A percentile compares a stretch with the other conserved stretches of the same genome.
Evolutionary conservation across 352 stramenopile species (phyloP).

Genomic region (Globisporangium spiculum): DNA sequence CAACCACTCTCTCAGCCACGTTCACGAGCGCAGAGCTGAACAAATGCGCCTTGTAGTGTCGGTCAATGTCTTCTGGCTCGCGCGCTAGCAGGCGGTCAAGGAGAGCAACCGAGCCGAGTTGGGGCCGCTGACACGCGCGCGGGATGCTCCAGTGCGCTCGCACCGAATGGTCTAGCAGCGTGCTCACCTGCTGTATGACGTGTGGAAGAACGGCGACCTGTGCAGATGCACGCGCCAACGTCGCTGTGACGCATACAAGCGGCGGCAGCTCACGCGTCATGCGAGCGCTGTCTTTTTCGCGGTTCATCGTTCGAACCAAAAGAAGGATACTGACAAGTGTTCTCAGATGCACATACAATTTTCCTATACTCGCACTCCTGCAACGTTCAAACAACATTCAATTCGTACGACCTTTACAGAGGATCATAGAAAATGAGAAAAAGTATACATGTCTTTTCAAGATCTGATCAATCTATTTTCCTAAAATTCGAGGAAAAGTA

Average conservation of each 20-base stretch:
- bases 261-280: not conserved
- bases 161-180: not conserved
- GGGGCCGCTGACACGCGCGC: not conserved
- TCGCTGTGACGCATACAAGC: constrained; percentile 1
- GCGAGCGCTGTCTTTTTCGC: not conserved
- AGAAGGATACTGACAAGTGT: too few species aligned
- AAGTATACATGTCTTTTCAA: not conserved
- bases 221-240: not conserved
- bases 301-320: not conserved
- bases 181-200: not conserved
- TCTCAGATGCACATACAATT: too few species aligned
- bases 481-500: not conserved
- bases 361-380: too few species aligned
- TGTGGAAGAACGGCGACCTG: not conserved
- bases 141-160: constrained; percentile 2
- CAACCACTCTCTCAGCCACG: not conserved
- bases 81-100: constrained; percentile 1
- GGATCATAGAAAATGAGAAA: not conserved
- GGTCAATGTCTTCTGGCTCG: not conserved
- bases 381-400: not conserved
- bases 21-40: constrained; percentile 6
- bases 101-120: not conserved
- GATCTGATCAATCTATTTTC: too few species aligned
- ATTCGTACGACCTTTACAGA: not conserved
- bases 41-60: constrained; percentile 1